Base-by-base conservation (phyloP, 2,329 filamentous ascomycete genomes). In the Fusarium metavorans region DNA sequence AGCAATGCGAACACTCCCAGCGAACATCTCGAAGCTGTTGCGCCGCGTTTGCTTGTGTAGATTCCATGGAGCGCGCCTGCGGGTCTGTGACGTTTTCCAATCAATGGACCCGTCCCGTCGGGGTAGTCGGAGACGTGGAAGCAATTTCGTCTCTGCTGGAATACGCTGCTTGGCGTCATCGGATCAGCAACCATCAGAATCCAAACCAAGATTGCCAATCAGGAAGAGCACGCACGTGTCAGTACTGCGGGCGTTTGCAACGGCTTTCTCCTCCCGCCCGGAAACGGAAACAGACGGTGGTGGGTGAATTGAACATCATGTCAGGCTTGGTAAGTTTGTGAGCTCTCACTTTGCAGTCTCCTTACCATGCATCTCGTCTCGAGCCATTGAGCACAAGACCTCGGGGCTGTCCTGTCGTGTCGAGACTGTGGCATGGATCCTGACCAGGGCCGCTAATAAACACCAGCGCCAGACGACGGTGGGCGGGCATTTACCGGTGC, bases 361-460 rank as follows among this genome's bases (percentile, higher is more conserved):
- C 25, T 61, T 30, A 45, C 30, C 25, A n/a, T 50, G 45, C 54
- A 37, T 66, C 39, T 7, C 52, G 45, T 62, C 48, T 20, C 48
- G 48, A 23, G 23, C 52, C 9, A 63, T 18, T 34, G 54, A 23
- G 11, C 54, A 71, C 27, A 59, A 32, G 62, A 48, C 37, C 37
- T 41, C 37, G 16, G 23, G 43, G 37, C 16, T 39, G 23, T 34
- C n/a, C 16, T 34, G 27, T 8, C 69, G 25, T 23, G 50, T 41
- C 45, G 43, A 72, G 30, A 69, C 65, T 32, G 41, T 20, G 25
- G 45, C 52, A 59, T 52, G 32, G 37, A 39, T 71, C 58, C 52
- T 48, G 50, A 35, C 62, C 66, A 72, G 67, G 41, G 71, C 59
- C 59, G 65, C 67, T 74, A 74, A 70, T 71, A 68, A 73, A 66